Percentiles rank a stretch among this genome's conserved stretches.
These are phyloP conservation scores for Aureobasidium sp. DNA, from an alignment of 2,329 filamentous ascomycete genomes.

Conservation along the genomic window DNA sequence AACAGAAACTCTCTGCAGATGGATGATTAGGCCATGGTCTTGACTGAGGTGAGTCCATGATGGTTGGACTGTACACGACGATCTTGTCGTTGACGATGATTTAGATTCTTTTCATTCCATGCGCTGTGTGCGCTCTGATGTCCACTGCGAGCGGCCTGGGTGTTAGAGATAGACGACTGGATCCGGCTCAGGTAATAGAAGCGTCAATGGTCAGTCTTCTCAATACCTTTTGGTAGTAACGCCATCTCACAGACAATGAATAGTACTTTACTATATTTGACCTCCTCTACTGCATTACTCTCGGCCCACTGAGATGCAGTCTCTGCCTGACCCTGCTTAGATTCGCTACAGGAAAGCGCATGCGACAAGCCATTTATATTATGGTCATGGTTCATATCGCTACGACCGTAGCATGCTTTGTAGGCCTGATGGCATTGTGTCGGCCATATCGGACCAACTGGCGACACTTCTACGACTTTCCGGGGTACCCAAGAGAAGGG, in stretches of 20 bases:
- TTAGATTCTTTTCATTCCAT: constrained; percentile 1
- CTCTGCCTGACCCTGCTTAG: background rate
- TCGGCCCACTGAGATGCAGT: background rate
- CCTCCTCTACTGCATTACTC: background rate
- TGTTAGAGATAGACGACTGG: background rate
- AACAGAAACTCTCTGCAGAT: background rate
- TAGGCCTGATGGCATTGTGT: background rate
- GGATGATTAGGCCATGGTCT: background rate
- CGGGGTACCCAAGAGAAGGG: background rate
- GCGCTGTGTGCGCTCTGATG: background rate
- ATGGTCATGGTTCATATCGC: background rate
- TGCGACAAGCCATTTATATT: background rate
- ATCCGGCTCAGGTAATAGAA: background rate
- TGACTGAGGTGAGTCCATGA: background rate
- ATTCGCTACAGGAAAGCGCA: background rate
- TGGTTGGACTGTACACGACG: background rate
- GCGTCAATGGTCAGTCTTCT: background rate
- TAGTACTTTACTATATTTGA: background rate
- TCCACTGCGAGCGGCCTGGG: background rate
- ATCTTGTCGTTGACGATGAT: background rate
- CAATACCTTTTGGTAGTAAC: background rate
- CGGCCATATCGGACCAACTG: background rate
- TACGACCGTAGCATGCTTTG: background rate
- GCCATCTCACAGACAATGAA: background rate
- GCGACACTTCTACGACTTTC: constrained; percentile 4